These are phyloP conservation scores for Cladosporium sp. DNA, from an alignment of 2,329 filamentous ascomycete genomes.

Conservation along the genomic window DNA sequence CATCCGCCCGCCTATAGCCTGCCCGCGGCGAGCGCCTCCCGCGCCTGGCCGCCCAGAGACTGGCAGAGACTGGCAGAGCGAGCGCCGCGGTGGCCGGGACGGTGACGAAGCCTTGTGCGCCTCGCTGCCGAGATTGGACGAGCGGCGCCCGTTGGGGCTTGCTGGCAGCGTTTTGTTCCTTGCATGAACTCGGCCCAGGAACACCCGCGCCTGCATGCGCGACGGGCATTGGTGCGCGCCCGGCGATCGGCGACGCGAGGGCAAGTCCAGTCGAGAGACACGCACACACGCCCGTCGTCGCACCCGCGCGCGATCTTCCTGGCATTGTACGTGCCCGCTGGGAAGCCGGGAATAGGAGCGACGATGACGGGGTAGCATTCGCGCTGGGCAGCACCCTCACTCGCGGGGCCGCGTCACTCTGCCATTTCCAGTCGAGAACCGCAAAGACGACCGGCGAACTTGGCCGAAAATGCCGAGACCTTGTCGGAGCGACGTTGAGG, in stretches of 20 bases:
- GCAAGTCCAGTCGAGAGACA: too few relatives aligned
- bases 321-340: neutral
- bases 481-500: neutral
- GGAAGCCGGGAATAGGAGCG: too few relatives aligned
- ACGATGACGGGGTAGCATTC: too few relatives aligned
- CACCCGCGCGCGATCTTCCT: too few relatives aligned
- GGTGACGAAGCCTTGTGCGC: constrained; percentile 9
- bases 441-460: neutral
- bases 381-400: too few relatives aligned
- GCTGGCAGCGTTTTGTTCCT: neutral
- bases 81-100: neutral
- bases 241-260: too few relatives aligned
- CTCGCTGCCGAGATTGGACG: constrained; percentile 5
- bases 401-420: too few relatives aligned
- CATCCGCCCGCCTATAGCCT: neutral
- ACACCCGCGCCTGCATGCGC: constrained; percentile 8
- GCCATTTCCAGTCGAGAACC: too few relatives aligned
- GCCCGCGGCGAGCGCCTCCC: too few relatives aligned
- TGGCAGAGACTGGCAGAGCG: neutral
- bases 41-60: too few relatives aligned
- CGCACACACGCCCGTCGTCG: too few relatives aligned
- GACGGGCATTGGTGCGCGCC: too few relatives aligned
- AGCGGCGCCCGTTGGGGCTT: neutral
- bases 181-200: constrained; percentile 10
- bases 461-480: constrained; percentile 3